These are phyloP conservation scores for Poa annua DNA, from an alignment of 176 grass and related monocot genomes.

Conservation along the genomic window DNA sequence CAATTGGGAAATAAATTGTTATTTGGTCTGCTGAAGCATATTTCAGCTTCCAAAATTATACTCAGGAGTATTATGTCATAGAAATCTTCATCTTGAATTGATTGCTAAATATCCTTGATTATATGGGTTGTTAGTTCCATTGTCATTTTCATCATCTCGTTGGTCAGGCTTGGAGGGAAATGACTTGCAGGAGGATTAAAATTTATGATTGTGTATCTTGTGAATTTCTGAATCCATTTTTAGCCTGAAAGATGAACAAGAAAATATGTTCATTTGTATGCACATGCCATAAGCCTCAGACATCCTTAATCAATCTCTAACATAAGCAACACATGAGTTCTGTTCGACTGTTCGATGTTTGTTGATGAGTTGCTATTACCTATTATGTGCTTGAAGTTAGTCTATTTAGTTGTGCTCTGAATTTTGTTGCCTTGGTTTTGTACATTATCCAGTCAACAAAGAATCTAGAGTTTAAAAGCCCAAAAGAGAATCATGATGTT, in stretches of 20 bases:
- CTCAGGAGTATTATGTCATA: neutral
- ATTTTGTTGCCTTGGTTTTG: constrained; percentile 62
- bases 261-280: constrained; percentile 39
- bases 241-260: constrained; percentile 41
- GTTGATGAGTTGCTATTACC: constrained; percentile 32
- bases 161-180: neutral
- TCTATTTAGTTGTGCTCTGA: constrained; percentile 56
- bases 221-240: constrained; percentile 43
- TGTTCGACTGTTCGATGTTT: constrained; percentile 29
- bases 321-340: constrained; percentile 27
- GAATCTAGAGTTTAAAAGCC: constrained; percentile 67
- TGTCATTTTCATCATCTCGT: constrained; percentile 25
- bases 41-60: neutral
- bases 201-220: constrained; percentile 32
- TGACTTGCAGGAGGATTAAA: constrained; percentile 22
- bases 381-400: constrained; percentile 41
- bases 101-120: constrained; percentile 21
- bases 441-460: constrained; percentile 84
- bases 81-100: constrained; percentile 22
- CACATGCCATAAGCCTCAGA: constrained; percentile 21
- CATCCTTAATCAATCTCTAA: constrained; percentile 21
- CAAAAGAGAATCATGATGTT: constrained; percentile 73
- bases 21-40: neutral
- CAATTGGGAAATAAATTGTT: constrained; percentile 15
- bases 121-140: neutral